Conservation (phyloP, 208 protist species). For the Wallacemonas sp. region DNA sequence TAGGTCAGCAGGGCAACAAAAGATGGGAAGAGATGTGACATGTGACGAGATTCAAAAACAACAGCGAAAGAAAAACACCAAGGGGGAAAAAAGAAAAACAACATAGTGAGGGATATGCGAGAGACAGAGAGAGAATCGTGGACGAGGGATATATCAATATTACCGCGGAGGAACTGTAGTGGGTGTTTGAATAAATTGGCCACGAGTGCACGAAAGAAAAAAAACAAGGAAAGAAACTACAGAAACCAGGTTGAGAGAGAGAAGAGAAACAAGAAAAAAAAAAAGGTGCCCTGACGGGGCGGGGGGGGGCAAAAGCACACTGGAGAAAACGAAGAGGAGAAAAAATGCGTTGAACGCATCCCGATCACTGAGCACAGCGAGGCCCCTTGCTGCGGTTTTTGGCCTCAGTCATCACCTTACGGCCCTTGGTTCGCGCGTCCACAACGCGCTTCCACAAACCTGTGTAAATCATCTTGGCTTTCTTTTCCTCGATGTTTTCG, state of each 20-base stretch:
- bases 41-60: too few relatives aligned
- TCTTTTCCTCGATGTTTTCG: slow-evolving; percentile 75
- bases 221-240: background rate
- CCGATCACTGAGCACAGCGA: slow-evolving; percentile 72
- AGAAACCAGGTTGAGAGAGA: background rate
- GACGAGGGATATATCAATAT: too few relatives aligned
- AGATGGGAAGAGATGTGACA: too few relatives aligned
- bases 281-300: slow-evolving; percentile 1
- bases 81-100: too few relatives aligned
- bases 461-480: slow-evolving; percentile 89
- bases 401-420: slow-evolving; percentile 86
- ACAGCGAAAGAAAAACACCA: too few relatives aligned
- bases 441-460: slow-evolving; percentile 85
- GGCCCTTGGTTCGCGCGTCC: slow-evolving; percentile 82
- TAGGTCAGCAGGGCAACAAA: too few relatives aligned
- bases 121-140: too few relatives aligned
- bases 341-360: background rate
- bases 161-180: too few relatives aligned
- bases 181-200: too few relatives aligned
- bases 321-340: background rate
- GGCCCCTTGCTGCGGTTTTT: slow-evolving; percentile 56
- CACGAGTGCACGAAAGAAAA: slow-evolving; percentile 13
- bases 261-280: background rate
- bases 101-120: too few relatives aligned
- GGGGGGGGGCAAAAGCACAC: background rate